Evolutionary conservation across 1,284 basidiomycete genomes (phyloP).

Genomic region (Pterula multifida): DNA sequence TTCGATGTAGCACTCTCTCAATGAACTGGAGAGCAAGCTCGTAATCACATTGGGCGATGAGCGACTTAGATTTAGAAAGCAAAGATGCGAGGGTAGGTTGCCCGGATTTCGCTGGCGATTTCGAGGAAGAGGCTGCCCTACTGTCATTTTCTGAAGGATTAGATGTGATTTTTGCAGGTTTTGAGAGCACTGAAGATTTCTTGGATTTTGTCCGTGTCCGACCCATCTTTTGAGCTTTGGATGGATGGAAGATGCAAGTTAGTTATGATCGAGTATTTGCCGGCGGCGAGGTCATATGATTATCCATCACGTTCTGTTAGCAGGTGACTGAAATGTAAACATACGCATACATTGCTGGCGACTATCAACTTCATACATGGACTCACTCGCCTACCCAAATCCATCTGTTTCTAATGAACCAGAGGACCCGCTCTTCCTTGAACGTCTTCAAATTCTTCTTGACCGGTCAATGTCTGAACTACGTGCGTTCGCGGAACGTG

Average conservation of each 20-base stretch:
- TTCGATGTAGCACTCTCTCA: conserved; percentile 54
- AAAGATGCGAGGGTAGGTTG: conserved; percentile 29
- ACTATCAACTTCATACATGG: neutral
- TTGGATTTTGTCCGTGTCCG: conserved; percentile 47
- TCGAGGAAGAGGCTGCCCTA: neutral
- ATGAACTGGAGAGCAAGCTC: conserved; percentile 69
- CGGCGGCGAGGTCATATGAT: neutral
- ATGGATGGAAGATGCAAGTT: neutral
- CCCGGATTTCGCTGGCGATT: neutral
- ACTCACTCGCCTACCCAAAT: neutral
- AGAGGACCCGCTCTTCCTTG: conserved; percentile 40
- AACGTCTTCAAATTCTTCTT: conserved; percentile 48
- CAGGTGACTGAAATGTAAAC: neutral
- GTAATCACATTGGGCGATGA: conserved; percentile 79
- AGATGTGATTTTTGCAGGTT: conserved; percentile 17
- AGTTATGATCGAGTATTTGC: neutral
- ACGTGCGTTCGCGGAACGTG: conserved; percentile 43
- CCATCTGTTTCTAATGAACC: conserved; percentile 5
- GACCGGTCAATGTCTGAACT: conserved; percentile 45
- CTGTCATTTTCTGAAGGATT: conserved; percentile 11
- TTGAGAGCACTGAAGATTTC: conserved; percentile 27
- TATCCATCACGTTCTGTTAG: neutral
- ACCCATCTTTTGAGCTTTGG: conserved; percentile 33
- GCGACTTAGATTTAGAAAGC: conserved; percentile 62
- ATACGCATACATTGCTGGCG: too few species aligned